Percentiles rank a stretch among this genome's conserved stretches.
Conservation (phyloP, 2,329 filamentous ascomycete species). For the Pseudopyrenochaeta lycopersici region DNA sequence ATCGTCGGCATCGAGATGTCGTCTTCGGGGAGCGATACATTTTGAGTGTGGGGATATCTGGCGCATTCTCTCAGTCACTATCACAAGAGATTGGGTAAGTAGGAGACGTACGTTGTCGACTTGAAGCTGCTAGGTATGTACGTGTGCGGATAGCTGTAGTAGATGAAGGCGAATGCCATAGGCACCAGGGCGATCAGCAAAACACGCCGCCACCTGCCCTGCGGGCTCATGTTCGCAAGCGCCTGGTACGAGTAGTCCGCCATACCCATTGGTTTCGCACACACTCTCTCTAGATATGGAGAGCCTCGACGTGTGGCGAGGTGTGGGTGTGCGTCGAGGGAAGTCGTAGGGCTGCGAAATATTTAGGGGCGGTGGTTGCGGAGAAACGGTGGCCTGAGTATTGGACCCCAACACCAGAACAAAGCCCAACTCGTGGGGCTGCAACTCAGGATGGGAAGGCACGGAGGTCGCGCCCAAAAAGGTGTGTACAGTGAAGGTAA, state of each 20-base stretch:
- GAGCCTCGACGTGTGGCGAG: neutral
- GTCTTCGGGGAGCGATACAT: conserved; percentile 34
- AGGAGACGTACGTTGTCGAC: conserved; percentile 32
- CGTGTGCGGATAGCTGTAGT: conserved; percentile 38
- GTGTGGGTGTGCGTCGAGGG: neutral
- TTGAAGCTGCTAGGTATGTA: conserved; percentile 30
- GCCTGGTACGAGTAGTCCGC: conserved; percentile 41
- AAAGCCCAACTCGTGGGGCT: neutral
- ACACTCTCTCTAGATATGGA: neutral
- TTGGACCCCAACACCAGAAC: neutral
- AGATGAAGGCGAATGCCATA: conserved; percentile 39
- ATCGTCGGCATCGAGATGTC: conserved; percentile 48
- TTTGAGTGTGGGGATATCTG: conserved; percentile 37
- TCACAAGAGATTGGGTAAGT: neutral
- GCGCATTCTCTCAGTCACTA: conserved; percentile 5
- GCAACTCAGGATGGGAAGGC: conserved; percentile 1
- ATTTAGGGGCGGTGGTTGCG: conserved; percentile 1
- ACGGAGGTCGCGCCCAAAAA: conserved; percentile 1
- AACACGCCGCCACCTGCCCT: conserved; percentile 46
- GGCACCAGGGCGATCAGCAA: conserved; percentile 42
- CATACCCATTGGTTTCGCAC: conserved; percentile 17
- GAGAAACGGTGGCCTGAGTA: neutral
- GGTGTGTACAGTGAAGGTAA: conserved; percentile 15
- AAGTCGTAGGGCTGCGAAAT: neutral
- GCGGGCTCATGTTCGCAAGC: conserved; percentile 43